Conservation (phyloP, 2,329 filamentous ascomycete species). For the Aspergillus pseudoglaucus region DNA sequence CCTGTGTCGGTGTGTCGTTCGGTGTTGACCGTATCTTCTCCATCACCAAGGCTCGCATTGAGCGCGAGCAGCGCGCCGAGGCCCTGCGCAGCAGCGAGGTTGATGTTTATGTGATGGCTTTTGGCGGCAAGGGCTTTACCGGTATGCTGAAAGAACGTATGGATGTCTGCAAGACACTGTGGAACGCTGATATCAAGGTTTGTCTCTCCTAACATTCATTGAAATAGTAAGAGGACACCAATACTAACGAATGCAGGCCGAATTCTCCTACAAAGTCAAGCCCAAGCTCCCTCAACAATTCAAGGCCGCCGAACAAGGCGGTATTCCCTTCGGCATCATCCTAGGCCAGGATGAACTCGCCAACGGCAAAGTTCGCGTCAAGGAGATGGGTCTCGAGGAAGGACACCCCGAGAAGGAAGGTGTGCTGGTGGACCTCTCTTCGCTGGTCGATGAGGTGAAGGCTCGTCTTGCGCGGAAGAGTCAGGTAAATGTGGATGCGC, state of each 20-base stretch:
- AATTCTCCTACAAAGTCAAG: slow-evolving; percentile 85
- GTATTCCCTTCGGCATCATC: slow-evolving; percentile 79
- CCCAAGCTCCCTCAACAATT: slow-evolving; percentile 85
- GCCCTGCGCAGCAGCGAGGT: slow-evolving; percentile 63
- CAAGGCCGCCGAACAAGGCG: slow-evolving; percentile 74
- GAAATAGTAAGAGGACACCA: not conserved
- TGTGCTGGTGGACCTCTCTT: slow-evolving; percentile 58
- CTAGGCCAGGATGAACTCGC: slow-evolving; percentile 85
- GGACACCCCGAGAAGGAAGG: slow-evolving; percentile 89
- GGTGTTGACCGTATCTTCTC: slow-evolving; percentile 94
- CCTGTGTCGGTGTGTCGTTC: slow-evolving; percentile 88
- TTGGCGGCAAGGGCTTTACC: slow-evolving; percentile 77
- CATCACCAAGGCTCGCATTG: slow-evolving; percentile 73
- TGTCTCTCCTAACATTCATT: slow-evolving; percentile 8
- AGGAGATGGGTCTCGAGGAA: slow-evolving; percentile 72
- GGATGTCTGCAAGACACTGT: slow-evolving; percentile 66
- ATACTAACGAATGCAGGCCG: slow-evolving; percentile 49
- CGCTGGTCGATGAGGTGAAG: slow-evolving; percentile 21
- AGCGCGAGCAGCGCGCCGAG: slow-evolving; percentile 50
- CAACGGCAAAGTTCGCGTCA: slow-evolving; percentile 77
- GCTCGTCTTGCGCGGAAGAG: slow-evolving; percentile 18
- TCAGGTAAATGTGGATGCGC: slow-evolving; percentile 7
- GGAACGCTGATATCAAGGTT: slow-evolving; percentile 82
- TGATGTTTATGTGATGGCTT: slow-evolving; percentile 92
- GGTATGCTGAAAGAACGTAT: slow-evolving; percentile 80